Conservation (phyloP, 2,329 filamentous ascomycete genomes). For the Talaromyces sp. region DNA sequence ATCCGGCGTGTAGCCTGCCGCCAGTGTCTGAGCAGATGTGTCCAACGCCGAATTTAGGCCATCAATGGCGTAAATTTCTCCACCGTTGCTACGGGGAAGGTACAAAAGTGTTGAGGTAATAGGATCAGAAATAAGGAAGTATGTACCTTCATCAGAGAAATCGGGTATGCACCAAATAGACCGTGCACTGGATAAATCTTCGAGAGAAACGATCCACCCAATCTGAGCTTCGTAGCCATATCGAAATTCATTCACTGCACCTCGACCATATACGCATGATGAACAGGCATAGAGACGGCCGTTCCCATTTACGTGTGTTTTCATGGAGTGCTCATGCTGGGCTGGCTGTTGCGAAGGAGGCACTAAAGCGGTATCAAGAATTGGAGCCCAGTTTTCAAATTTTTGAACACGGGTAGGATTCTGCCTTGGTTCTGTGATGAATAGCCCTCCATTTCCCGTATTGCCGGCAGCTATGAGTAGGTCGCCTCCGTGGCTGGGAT, state of each 20-base stretch:
- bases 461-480: conserved; percentile 76
- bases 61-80: conserved; percentile 32
- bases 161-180: conserved; percentile 43
- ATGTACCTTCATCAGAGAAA: conserved; percentile 26
- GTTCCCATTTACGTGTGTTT: conserved; percentile 27
- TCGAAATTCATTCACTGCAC: conserved; percentile 64
- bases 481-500: conserved; percentile 55
- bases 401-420: conserved; percentile 52
- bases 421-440: conserved; percentile 61
- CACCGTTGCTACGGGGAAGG: conserved; percentile 30
- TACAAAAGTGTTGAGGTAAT: conserved; percentile 35
- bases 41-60: conserved; percentile 37
- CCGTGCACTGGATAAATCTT: conserved; percentile 36
- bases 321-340: neutral
- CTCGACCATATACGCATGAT: conserved; percentile 55
- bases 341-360: conserved; percentile 15
- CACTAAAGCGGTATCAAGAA: conserved; percentile 44
- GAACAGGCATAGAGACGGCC: conserved; percentile 64
- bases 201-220: conserved; percentile 40
- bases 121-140: conserved; percentile 40
- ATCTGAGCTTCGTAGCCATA: conserved; percentile 67
- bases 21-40: conserved; percentile 39
- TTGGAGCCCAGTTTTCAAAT: conserved; percentile 59
- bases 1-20: conserved; percentile 33
- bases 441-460: conserved; percentile 71